These are phyloP conservation scores for Spathaspora hagerdaliae DNA, from an alignment of 805 yeast species.

Conservation along the genomic window DNA sequence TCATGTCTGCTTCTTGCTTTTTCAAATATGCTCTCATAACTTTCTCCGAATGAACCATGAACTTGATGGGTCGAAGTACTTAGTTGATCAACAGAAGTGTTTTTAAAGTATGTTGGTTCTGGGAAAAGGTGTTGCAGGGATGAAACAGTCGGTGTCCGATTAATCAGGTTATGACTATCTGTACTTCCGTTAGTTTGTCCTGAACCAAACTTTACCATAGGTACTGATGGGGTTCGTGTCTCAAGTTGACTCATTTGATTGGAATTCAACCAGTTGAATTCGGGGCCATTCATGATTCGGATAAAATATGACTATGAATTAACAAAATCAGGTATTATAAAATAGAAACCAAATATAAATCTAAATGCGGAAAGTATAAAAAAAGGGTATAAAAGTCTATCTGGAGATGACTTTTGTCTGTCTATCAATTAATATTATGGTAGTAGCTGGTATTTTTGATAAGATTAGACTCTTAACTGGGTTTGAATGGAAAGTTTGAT, in stretches of 20 bases:
- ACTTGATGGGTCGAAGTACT: neutral
- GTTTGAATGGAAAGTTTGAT: too few species aligned
- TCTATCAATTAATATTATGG: too few species aligned
- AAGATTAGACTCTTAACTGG: too few species aligned
- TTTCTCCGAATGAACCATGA: conserved; percentile 3
- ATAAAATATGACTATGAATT: too few species aligned
- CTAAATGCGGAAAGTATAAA: too few species aligned
- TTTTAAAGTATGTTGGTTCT: conserved; percentile 6
- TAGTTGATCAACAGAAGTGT: conserved; percentile 12
- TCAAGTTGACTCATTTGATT: neutral
- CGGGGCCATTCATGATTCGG: conserved; percentile 25
- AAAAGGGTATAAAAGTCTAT: too few species aligned
- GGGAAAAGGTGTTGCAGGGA: conserved; percentile 4
- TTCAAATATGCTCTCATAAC: conserved; percentile 2
- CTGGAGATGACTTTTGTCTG: too few species aligned
- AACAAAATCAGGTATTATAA: too few species aligned
- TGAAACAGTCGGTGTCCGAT: neutral
- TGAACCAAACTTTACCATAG: neutral
- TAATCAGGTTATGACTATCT: neutral
- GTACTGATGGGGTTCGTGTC: neutral
- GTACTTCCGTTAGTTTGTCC: neutral
- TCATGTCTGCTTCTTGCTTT: conserved; percentile 1
- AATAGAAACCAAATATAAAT: too few species aligned
- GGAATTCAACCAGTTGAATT: conserved; percentile 51
- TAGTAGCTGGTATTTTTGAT: too few species aligned